Base-by-base conservation (phyloP, 345 rosid genomes). In the Sisymbrium altissimum region DNA sequence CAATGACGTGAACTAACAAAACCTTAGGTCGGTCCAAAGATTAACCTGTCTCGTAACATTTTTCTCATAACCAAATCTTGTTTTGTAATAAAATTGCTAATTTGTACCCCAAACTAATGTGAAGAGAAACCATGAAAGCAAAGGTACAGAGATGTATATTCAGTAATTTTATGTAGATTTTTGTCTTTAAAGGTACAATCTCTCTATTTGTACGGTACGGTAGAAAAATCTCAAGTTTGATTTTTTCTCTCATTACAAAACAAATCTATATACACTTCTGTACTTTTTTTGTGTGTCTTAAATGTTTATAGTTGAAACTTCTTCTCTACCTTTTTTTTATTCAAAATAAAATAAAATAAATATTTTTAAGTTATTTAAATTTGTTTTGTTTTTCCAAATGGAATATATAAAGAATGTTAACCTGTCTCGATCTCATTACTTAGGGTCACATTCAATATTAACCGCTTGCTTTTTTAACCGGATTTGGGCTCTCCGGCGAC, bases 381-480 rank as follows among this genome's bases (percentile, higher is more conserved):
- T 23, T 27, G 29, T 25, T 10, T 17, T 21, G 9, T 8, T 12
- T 4, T 53, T 9, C 17, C 41, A 9, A 56, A n/a, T 41, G 2
- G 76, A 63, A 41, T 41, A 7, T 0, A 33, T 7, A 27, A 66
- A 73, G 11, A 73, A 19, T 9, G 46, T 65, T 45, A 56, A 66
- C 14, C 66, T 39, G 72, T 46, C 78, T 66, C 44, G 36, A 57
- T 75, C 74, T 60, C 39, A 41, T 59, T 66, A 66, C 8, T 44
- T 43, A 43, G 39, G 60, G 64, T 73, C 72, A 74, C 66, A 10
- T 43, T 46, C 32, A 27, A 68, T 60, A 54, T 13, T 7, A 41
- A 68, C 55, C 41, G 52, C 59, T 57, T 74, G 6, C 43, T 57
- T 27, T 57, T 27, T 6, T 44, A 17, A 18, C 73, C 68, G 73